phyloP scores from a whole-genome alignment of 768 basidiomycete genomes.

The Pleurotus giganteus region DNA sequence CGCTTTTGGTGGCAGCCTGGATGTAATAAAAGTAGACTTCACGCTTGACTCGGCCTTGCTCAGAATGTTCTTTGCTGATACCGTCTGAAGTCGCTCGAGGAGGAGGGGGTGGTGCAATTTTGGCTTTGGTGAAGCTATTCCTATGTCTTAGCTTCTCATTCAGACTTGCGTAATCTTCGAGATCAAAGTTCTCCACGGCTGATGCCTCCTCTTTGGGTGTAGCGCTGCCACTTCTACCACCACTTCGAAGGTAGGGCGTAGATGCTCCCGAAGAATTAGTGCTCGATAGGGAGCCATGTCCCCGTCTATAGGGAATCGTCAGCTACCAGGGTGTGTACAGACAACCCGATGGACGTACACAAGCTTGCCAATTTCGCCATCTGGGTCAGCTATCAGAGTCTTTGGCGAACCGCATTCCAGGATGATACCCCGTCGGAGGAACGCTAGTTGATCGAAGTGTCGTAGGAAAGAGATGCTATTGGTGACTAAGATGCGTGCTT shows the following conservation, averaged over 20 bases:
- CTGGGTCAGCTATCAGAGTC: slow-evolving; percentile 53
- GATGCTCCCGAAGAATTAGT: slow-evolving; percentile 44
- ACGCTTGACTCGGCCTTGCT: slow-evolving; percentile 78
- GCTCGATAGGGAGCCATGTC: slow-evolving; percentile 39
- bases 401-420: slow-evolving; percentile 71
- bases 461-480: slow-evolving; percentile 84
- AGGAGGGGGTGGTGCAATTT: slow-evolving; percentile 39
- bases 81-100: slow-evolving; percentile 43
- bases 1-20: slow-evolving; percentile 70
- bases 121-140: slow-evolving; percentile 58
- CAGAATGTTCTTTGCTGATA: slow-evolving; percentile 66
- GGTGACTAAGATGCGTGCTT: slow-evolving; percentile 84
- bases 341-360: slow-evolving; percentile 46
- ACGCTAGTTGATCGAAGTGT: slow-evolving; percentile 72
- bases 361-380: slow-evolving; percentile 71
- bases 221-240: slow-evolving; percentile 30
- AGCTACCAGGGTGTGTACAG: neutral
- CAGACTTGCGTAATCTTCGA: slow-evolving; percentile 4
- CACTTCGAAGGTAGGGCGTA: slow-evolving; percentile 41
- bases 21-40: slow-evolving; percentile 79
- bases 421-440: slow-evolving; percentile 80
- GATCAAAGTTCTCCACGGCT: neutral
- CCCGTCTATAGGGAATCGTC: slow-evolving; percentile 27
- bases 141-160: slow-evolving; percentile 55
- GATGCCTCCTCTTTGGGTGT: slow-evolving; percentile 24